Evolutionary conservation across 495 filamentous ascomycete genomes (phyloP).

Genomic region (Astrothelium subdiscretum): DNA sequence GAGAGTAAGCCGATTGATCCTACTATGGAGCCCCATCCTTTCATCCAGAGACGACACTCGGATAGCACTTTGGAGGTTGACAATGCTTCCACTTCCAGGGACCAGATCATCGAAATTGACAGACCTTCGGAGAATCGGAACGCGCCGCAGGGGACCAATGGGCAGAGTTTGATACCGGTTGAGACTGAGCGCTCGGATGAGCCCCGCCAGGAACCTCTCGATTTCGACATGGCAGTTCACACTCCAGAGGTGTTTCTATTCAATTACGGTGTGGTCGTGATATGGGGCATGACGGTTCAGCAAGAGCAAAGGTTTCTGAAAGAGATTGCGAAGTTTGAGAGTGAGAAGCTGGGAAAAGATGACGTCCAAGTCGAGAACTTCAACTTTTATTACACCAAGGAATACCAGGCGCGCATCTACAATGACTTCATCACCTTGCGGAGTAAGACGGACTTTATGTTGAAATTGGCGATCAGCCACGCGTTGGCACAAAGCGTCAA

Average conservation of each 20-base stretch:
- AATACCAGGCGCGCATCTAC: slow-evolving; percentile 96
- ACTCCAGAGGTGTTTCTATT: slow-evolving; percentile 93
- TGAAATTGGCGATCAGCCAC: slow-evolving; percentile 91
- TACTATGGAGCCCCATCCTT: not conserved
- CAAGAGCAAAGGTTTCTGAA: slow-evolving; percentile 84
- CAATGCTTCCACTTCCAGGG: slow-evolving; percentile 23
- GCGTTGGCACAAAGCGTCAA: slow-evolving; percentile 90
- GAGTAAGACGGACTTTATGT: slow-evolving; percentile 94
- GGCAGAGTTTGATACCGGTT: not conserved
- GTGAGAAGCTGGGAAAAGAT: slow-evolving; percentile 73
- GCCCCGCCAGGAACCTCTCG: not conserved
- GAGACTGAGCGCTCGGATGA: not conserved
- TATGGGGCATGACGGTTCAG: slow-evolving; percentile 87
- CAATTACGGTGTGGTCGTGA: slow-evolving; percentile 98
- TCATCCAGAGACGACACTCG: slow-evolving; percentile 24
- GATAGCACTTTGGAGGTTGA: slow-evolving; percentile 33
- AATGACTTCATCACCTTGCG: slow-evolving; percentile 95
- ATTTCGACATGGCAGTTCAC: slow-evolving; percentile 71
- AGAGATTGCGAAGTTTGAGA: slow-evolving; percentile 91
- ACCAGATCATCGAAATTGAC: slow-evolving; percentile 26
- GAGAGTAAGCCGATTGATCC: slow-evolving; percentile 10
- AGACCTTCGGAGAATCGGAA: slow-evolving; percentile 9
- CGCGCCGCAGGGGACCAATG: slow-evolving; percentile 11
- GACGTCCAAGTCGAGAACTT: slow-evolving; percentile 94
- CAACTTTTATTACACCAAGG: slow-evolving; percentile 96